Evolutionary conservation across 495 filamentous ascomycete genomes (phyloP), one percentile per base, ranked within the genome.

Genomic region (Talaromyces proteolyticus): DNA sequence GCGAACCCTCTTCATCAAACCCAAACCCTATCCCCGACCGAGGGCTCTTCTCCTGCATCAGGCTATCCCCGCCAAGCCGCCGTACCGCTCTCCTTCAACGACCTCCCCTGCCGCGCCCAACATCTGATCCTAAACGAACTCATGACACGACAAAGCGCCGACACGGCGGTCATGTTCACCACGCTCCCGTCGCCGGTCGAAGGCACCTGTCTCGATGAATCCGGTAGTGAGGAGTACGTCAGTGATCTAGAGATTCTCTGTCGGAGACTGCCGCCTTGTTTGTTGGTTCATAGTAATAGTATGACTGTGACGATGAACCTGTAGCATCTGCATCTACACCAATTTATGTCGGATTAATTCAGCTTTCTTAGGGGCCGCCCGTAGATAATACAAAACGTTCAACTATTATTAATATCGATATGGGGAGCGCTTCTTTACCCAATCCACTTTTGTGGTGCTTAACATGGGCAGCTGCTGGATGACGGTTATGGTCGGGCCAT

Each of bases 301-400:
- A 88, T 94, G 85, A 92, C 87, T 12, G 89, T 93, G 44, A 93
- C 89, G 16, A 91, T 90, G 68, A 88, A 86, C 61, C 66, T 91
- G 47, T 91, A 49, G 37, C 24, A 3, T 7, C 26, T 5, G 5
- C 5, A 6, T 29, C 5, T 29, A 6, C 12, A 5, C 12, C 26
- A 29, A 6, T 5, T 5, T 29, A 29, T 29, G 5, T 29, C 5
- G 25, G 25, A 29, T 29, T 6, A 6, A 29, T 34, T 10, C 29
- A 34, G 4, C 14, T 34, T 8, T 10, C 29, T 2, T 14, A 34
- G 14, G 29, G 1, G 29, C 29, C 14, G 29, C 14, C 2, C 2
- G 8, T 34, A 34, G 8, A 2, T 34, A 2, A 4, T 34, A 34
- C n/a, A n/a, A n/a, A n/a, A n/a, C n/a, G n/a, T n/a, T n/a, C n/a